Percentiles rank a stretch among this genome's conserved stretches.
Conservation (phyloP, 768 basidiomycete genomes). For the Amanita polypyramis region DNA sequence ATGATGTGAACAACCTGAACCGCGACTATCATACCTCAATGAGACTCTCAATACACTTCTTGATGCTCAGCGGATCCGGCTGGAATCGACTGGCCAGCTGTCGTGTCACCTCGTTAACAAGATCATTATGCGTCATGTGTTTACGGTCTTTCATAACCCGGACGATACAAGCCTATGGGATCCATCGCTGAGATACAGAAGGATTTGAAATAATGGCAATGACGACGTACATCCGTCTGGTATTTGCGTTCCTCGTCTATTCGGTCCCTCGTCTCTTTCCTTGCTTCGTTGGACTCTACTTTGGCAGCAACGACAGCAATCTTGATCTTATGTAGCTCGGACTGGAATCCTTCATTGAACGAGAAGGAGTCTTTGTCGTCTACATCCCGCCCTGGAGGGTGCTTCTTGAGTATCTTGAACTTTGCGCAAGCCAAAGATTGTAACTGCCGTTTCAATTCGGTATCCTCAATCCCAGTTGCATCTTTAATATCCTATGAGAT, state of each 20-base stretch:
- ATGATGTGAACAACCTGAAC: neutral
- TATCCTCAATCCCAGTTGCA: conserved; percentile 62
- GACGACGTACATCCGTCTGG: conserved; percentile 68
- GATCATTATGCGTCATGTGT: conserved; percentile 76
- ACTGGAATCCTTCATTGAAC: conserved; percentile 77
- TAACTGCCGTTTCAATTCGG: conserved; percentile 81
- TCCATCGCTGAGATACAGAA: neutral
- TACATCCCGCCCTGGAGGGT: conserved; percentile 81
- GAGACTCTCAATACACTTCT: conserved; percentile 85
- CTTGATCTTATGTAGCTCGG: conserved; percentile 84
- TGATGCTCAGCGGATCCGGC: conserved; percentile 79
- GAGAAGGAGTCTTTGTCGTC: conserved; percentile 70
- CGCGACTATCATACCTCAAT: conserved; percentile 62
- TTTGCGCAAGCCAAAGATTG: conserved; percentile 96
- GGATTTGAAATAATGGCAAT: conserved; percentile 10
- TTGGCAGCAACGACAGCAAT: conserved; percentile 83
- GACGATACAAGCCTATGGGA: conserved; percentile 85
- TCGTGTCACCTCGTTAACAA: conserved; percentile 83
- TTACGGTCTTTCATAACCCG: conserved; percentile 97
- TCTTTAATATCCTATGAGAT: conserved; percentile 66
- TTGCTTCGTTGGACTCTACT: conserved; percentile 78
- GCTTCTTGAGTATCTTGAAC: conserved; percentile 85
- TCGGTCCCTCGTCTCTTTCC: conserved; percentile 81
- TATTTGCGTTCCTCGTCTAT: conserved; percentile 89
- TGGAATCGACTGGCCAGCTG: conserved; percentile 80